Evolutionary conservation across 306 rosid species (phyloP), one percentile per base, ranked within the genome.

Genomic region (Vigna angularis): DNA sequence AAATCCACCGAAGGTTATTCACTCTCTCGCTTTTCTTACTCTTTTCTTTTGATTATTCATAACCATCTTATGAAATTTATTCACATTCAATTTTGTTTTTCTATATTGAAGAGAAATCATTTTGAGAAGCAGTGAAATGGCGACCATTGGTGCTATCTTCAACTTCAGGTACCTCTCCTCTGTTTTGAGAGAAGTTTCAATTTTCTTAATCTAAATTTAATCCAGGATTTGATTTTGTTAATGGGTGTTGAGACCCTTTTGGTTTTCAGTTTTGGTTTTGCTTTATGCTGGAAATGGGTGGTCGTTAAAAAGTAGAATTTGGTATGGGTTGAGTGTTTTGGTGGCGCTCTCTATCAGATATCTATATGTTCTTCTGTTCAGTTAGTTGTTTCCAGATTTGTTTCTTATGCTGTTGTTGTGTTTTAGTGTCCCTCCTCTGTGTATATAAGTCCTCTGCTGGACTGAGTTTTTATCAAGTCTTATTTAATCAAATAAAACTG

Each of bases 101-200:
- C 2, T 7, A 7, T 74, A 15, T 76, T 82, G 62, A 71, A 91
- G 97, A 82, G 90, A 86, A 56, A 78, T 92, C 1, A 83, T 94
- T 7, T 74, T 94, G 36, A 90, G 87, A 82, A 90, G 87, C 83
- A 92, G 97, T 36, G 97, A 90, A 81, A 64, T 95, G 81, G 98
- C 98, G 4, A 87, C 91, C 66, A 47, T 90, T 79, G 98, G 93
- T 52, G 96, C 98, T 69, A 73, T 95, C 78, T 86, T 95, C 79
- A 91, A 91, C 81, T 68, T 95, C 50, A 73, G 98, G 98, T 92
- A 26, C 62, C 67, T 56, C 50, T 15, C 20, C 69, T 44, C 59
- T 53, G 36, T 45, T 72, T 72, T 79, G 24, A 20, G 17, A 50
- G 0, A 14, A 9, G 17, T 22, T 53, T 40, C 34, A 6, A 34